Base-by-base conservation (phyloP, 306 rosid genomes). In the Canavalia ensiformis region DNA sequence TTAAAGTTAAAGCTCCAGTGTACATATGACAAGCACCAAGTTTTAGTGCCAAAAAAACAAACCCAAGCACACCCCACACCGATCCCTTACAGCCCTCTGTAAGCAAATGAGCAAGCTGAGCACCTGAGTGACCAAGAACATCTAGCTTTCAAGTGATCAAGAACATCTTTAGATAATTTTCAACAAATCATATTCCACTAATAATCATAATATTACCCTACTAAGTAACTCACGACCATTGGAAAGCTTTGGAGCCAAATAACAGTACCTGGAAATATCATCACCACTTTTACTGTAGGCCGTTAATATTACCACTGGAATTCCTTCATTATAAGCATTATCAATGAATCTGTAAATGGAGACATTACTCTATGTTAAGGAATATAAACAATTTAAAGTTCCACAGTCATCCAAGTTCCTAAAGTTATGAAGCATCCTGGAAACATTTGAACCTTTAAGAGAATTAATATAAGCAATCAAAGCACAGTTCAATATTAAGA, bases 261-360 rank as follows among this genome's bases (percentile, higher is more conserved):
- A 79, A 50, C 67, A 62, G 73, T 87, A 95, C 97, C 99, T 86
- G 7, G 86, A 87, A 84, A 91, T 76, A 86, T 68, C 50, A 83
- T 93, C 94, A 55, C 95, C 92, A 47, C 82, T 90, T 86, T 87
- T 90, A 87, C 86, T 63, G 86, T 91, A 93, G 81, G 97, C 90
- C 8, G 97, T 91, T 76, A 93, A 77, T 82, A 95, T 81, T 72
- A 88, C 79, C 70, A 95, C 91, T 46, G 93, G 97, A 81, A 93
- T 84, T 67, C 92, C 94, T 75, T 87, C 95, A 11, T 67, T 68
- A 81, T 86, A 86, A 30, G 99, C 95, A 35, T 87, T 87, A 75
- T 95, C 97, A 63, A 95, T 87, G 88, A 95, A 95, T 73, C 99
- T 95, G 92, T 81, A 84, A 74, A 82, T 68, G 69, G 67, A 65